Base-by-base conservation (phyloP, 2,329 filamentous ascomycete species). In the Trichoderma lentiforme region DNA sequence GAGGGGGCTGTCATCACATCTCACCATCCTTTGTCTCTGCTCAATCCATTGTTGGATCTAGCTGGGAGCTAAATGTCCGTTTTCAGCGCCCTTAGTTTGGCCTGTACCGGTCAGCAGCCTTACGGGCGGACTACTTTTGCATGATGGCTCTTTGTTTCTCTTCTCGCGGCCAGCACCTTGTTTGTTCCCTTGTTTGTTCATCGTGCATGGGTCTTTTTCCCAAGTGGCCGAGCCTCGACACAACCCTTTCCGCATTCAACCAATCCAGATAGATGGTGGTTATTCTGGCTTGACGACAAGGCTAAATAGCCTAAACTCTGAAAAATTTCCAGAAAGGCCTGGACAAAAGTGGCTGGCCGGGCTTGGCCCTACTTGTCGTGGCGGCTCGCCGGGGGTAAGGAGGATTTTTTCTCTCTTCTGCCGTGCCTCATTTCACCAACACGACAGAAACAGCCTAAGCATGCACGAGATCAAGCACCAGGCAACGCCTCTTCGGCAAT, bases 381-480 rank as follows among this genome's bases (percentile, higher is more conserved):
- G 67, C 67, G 67, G 57, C 57, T 14, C 21, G 28, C 67, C 67
- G 57, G 67, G 67, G 57, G 39, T 24, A 61, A 69, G 66, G 66
- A 69, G 30, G 39, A 36, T 53, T 70, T 70, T 61, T 24, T 28
- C n/a, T 21, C 28, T 36, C 56, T 28, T 58, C 28, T 68, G 53
- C 56, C 65, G 34, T 58, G 26, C 36, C 57, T 70, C 67, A 61
- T 62, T 70, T 61, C 58, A 53, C 57, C 57, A 53, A 51, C 36
- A 62, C 67, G 57, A 70, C 67, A 24, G 26, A 70, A 21, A 30
- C 67, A 47, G 67, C 39, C 57, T 61, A 61, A 36, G 26, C 57
- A 70, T 70, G 67, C 67, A 70, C 36, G 67, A 70, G 67, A 70
- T 70, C 67, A 70, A 70, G 66, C 64, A 24, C 64, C 64, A 67